A percentile compares a stretch with the other conserved stretches of the same genome.
These are phyloP conservation scores for Ricinus communis DNA, from an alignment of 345 rosid species.

Conservation along the genomic window DNA sequence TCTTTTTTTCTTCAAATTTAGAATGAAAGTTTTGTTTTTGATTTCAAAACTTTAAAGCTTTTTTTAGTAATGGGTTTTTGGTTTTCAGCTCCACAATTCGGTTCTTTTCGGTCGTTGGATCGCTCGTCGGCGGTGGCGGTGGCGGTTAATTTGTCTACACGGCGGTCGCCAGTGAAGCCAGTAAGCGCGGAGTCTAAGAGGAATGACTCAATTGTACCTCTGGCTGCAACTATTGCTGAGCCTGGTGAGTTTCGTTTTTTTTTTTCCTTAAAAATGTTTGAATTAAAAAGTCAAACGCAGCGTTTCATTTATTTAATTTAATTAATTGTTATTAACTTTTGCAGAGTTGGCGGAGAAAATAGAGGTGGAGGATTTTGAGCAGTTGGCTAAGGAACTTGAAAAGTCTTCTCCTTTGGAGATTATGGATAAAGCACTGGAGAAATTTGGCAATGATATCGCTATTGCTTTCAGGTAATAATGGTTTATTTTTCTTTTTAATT, in stretches of 20 bases:
- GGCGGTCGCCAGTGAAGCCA: constrained; percentile 45
- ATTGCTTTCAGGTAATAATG: constrained; percentile 93
- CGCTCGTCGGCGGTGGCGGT: constrained; percentile 37
- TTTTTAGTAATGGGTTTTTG: no score
- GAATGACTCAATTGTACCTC: constrained; percentile 46
- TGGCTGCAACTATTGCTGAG: constrained; percentile 54
- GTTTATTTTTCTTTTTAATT: no score
- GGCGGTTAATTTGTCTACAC: constrained; percentile 41
- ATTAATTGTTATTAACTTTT: constrained; percentile 8
- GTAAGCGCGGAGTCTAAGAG: constrained; percentile 59
- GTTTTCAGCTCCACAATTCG: constrained; percentile 53
- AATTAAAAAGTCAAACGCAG: not conserved
- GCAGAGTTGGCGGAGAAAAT: constrained; percentile 61
- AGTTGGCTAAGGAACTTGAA: constrained; percentile 54
- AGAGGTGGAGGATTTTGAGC: constrained; percentile 54
- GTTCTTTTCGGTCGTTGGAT: constrained; percentile 49
- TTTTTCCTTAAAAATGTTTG: not conserved
- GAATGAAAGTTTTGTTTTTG: not conserved
- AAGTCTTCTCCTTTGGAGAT: constrained; percentile 85
- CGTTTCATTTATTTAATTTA: not conserved
- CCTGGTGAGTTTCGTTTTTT: constrained; percentile 51
- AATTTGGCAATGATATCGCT: constrained; percentile 79
- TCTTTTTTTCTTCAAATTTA: not conserved
- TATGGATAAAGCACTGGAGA: constrained; percentile 86
- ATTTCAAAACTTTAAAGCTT: constrained; percentile 13